A percentile compares a stretch with the other conserved stretches of the same genome.
phyloP scores from a whole-genome alignment of 2,329 filamentous ascomycete genomes.

The Sclerotinia borealis region DNA sequence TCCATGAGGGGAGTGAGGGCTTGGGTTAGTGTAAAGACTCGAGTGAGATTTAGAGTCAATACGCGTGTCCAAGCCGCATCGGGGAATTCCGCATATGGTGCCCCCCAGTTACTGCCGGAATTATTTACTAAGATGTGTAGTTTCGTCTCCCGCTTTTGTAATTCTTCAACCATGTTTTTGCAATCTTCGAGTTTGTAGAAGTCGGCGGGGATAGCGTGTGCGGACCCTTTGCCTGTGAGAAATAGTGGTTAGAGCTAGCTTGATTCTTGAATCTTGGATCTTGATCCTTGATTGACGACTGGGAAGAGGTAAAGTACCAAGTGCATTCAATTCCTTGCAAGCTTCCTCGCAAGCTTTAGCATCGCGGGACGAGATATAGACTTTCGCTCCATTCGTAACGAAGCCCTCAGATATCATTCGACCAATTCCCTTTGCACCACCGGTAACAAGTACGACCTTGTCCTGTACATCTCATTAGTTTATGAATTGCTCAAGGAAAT shows the following conservation, averaged over 20 bases:
- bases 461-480: conserved; percentile 28
- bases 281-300: neutral
- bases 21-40: conserved; percentile 58
- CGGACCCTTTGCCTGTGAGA: conserved; percentile 41
- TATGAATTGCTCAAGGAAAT: neutral
- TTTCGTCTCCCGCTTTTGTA: conserved; percentile 45
- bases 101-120: conserved; percentile 59
- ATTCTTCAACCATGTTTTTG: conserved; percentile 49
- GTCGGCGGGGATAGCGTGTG: conserved; percentile 55
- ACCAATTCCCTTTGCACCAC: conserved; percentile 56
- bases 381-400: conserved; percentile 58
- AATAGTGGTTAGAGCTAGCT: neutral
- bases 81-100: conserved; percentile 52
- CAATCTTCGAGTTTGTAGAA: conserved; percentile 57
- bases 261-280: too few species aligned
- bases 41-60: conserved; percentile 55
- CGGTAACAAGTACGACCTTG: conserved; percentile 54
- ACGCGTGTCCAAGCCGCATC: conserved; percentile 52
- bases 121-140: conserved; percentile 63
- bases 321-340: conserved; percentile 48
- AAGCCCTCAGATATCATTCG: conserved; percentile 63
- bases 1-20: conserved; percentile 58
- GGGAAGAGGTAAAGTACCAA: conserved; percentile 34
- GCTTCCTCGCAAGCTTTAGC: conserved; percentile 55
- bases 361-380: conserved; percentile 64